Percentiles rank a stretch among this genome's conserved stretches.
phyloP scores from a whole-genome alignment of 31 red algal genomes.

The Endocladia muricata region DNA sequence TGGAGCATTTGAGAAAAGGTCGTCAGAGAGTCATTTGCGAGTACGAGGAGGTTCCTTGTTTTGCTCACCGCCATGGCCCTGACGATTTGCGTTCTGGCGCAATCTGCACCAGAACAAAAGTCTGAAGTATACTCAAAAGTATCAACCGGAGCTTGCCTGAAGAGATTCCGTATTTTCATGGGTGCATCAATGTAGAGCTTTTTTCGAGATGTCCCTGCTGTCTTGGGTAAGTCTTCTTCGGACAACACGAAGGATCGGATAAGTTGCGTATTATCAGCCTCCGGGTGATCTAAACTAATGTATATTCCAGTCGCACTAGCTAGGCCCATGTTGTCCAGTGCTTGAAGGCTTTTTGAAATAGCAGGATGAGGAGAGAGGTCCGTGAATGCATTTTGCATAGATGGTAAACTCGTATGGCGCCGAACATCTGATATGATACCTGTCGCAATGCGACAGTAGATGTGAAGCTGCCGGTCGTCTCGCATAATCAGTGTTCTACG shows the following conservation, averaged over 20 bases:
- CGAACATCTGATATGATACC: neutral
- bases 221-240: no score
- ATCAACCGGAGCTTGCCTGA: neutral
- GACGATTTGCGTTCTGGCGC: neutral
- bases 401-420: neutral
- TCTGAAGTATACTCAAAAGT: neutral
- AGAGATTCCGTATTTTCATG: neutral
- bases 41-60: no score
- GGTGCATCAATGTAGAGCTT: neutral
- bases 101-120: neutral
- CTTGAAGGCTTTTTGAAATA: neutral
- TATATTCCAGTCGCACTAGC: neutral
- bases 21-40: no score
- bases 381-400: neutral
- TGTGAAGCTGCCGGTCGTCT: neutral
- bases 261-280: neutral
- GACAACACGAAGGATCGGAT: no score
- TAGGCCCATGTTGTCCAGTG: neutral
- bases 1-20: no score
- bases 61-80: neutral
- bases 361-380: neutral
- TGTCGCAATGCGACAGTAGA: neutral
- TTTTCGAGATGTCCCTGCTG: neutral
- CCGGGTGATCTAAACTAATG: neutral
- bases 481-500: neutral